A percentile compares a stretch with the other conserved stretches of the same genome.
phyloP scores from a whole-genome alignment of 345 rosid species.

The Jatropha curcas region DNA sequence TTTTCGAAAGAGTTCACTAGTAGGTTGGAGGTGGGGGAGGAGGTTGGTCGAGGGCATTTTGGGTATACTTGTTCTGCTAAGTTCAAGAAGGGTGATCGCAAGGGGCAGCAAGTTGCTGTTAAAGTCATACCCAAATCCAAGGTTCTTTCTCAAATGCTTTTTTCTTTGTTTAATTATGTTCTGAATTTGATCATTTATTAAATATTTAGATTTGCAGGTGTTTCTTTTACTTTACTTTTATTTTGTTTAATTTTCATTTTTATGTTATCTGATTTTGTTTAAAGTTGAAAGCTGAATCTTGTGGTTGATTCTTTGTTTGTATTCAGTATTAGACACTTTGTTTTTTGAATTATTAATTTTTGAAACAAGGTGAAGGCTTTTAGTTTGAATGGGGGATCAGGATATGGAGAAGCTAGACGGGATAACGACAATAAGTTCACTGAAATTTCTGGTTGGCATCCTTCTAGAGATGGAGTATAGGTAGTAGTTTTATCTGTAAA shows the following conservation, averaged over 20 bases:
- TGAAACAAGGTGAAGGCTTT: background rate
- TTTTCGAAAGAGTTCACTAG: conserved; percentile 72
- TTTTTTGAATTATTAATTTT: no score
- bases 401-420: conserved; percentile 2
- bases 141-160: conserved; percentile 38
- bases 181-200: background rate
- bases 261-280: background rate
- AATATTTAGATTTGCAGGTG: conserved; percentile 7
- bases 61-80: conserved; percentile 94
- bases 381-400: conserved; percentile 15
- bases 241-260: background rate
- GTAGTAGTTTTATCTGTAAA: conserved; percentile 3
- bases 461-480: conserved; percentile 26
- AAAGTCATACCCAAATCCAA: conserved; percentile 92
- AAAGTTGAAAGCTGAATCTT: conserved; percentile 4
- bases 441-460: conserved; percentile 5
- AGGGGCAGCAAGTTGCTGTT: conserved; percentile 87
- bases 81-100: conserved; percentile 85
- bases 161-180: background rate
- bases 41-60: conserved; percentile 96
- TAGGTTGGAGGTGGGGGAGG: conserved; percentile 71
- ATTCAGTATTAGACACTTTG: background rate
- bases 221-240: background rate
- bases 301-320: background rate
- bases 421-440: conserved; percentile 4